Percentiles rank a stretch among this genome's conserved stretches.
Conservation (phyloP, 2,329 filamentous ascomycete species). For the Mollisiaceae sp. region DNA sequence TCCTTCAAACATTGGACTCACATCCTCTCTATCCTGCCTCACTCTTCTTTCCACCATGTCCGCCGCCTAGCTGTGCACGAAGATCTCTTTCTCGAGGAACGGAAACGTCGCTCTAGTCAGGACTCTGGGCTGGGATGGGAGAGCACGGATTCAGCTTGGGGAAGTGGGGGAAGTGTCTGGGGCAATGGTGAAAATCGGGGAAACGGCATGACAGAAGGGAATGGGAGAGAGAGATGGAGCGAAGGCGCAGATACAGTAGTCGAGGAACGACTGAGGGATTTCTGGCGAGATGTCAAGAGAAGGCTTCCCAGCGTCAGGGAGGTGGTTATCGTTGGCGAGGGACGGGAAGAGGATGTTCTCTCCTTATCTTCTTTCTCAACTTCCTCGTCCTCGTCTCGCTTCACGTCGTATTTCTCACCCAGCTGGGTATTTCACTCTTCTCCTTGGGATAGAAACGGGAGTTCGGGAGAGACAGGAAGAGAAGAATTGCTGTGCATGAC, state of each 20-base stretch:
- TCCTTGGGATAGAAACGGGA: neutral
- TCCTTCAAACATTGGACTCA: slow-evolving; percentile 26
- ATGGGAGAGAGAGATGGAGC: neutral
- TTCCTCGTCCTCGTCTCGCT: no score
- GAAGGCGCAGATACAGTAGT: slow-evolving; percentile 4
- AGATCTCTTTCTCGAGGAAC: slow-evolving; percentile 22
- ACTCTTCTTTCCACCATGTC: slow-evolving; percentile 3
- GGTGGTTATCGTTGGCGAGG: slow-evolving; percentile 19
- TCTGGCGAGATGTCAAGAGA: slow-evolving; percentile 29
- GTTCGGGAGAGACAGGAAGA: neutral
- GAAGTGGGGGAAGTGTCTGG: neutral
- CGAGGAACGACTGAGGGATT: slow-evolving; percentile 21
- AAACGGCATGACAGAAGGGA: neutral
- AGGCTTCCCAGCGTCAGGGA: slow-evolving; percentile 25
- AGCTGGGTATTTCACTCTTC: neutral
- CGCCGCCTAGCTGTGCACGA: slow-evolving; percentile 27
- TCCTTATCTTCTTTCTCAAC: neutral
- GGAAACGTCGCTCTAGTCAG: slow-evolving; percentile 3
- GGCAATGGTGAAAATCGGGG: neutral
- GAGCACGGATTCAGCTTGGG: neutral
- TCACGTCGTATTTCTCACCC: neutral
- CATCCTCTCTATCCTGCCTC: slow-evolving; percentile 7
- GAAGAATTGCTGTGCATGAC: neutral
- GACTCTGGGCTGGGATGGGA: neutral
- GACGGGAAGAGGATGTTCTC: slow-evolving; percentile 14